Base-by-base conservation (phyloP, 2,329 filamentous ascomycete species). In the Aspergillus caelatus region DNA sequence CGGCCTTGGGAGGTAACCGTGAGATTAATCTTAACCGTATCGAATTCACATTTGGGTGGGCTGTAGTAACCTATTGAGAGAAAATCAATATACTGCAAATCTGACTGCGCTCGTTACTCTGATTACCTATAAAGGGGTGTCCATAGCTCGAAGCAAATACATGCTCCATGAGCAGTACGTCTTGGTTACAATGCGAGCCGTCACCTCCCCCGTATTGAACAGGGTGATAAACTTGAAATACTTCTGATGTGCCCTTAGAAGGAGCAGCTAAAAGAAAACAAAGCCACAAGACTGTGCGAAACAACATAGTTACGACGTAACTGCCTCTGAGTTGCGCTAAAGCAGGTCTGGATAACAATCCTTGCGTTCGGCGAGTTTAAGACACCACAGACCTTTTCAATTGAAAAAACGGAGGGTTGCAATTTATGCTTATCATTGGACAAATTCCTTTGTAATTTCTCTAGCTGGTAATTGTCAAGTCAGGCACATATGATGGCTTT, bases 1-100 rank as follows among this genome's bases (percentile, higher is more conserved):
- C 86, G 84, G 1, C 92, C 92, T 65, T 82, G 80, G 11, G 89
- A 91, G 0, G 86, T 86, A 16, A 91, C 89, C 0, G 90, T 94
- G 68, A 95, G 85, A 72, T 93, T 93, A 76, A 95, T 87, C 28
- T 87, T 84, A 19, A 94, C 89, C 39, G 88, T 85, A 72, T 93
- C 90, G 80, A 94, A 95, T 19, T 83, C 77, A 76, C 89, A 93
- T 14, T 41, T 9, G 12, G 43, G 43, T 23, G n/a, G 43, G 11
- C 11, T 46, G 43, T 46, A 46, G 21, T 46, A 46, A 23, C 21
- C 43, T 46, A 14, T 46, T 12, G 14, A 1, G 21, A 23, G 10
- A 23, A 12, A 46, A 41, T 46, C 21, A 46, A 46, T 46, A 23
- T 21, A 23, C 21, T 46, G 21, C 23, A 14, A 46, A 14, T 14